A percentile compares a stretch with the other conserved stretches of the same genome.
Evolutionary conservation across 2,329 filamentous ascomycete species (phyloP).

Genomic region (Furcasterigmium sp.): DNA sequence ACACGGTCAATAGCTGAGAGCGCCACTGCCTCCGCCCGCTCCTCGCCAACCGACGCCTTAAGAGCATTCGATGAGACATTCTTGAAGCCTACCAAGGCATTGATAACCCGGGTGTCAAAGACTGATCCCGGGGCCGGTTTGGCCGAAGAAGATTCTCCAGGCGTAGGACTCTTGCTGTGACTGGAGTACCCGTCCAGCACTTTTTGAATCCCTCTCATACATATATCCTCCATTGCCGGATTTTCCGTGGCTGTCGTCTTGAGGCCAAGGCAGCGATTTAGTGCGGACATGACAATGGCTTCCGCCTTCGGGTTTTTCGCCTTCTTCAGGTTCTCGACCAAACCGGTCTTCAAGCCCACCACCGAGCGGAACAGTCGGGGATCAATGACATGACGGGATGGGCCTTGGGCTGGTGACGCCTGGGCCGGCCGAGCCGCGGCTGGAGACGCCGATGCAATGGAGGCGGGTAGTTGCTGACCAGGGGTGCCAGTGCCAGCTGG

Average conservation of each 20-base stretch:
- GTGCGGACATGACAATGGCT: conserved; percentile 45
- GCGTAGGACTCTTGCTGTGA: conserved; percentile 28
- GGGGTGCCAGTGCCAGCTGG: conserved; percentile 5
- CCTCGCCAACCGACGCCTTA: conserved; percentile 30
- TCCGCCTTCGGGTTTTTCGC: conserved; percentile 36
- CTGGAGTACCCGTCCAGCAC: conserved; percentile 36
- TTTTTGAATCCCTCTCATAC: conserved; percentile 34
- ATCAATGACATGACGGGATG: conserved; percentile 33
- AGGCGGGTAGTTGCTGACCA: conserved; percentile 8
- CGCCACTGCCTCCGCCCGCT: conserved; percentile 38
- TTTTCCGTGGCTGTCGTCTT: conserved; percentile 37
- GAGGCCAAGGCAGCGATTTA: conserved; percentile 46
- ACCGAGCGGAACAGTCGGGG: conserved; percentile 36
- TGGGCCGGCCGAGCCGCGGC: conserved; percentile 7
- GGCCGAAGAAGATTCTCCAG: conserved; percentile 19
- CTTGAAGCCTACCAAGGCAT: conserved; percentile 39
- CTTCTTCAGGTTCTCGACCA: conserved; percentile 39
- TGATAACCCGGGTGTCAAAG: conserved; percentile 33
- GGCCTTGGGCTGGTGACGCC: conserved; percentile 8
- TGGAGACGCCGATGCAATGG: conserved; percentile 6
- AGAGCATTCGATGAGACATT: conserved; percentile 37
- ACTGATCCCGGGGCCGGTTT: conserved; percentile 10
- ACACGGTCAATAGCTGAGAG: conserved; percentile 47
- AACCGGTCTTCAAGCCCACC: conserved; percentile 39
- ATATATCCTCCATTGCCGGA: conserved; percentile 41